phyloP scores from a whole-genome alignment of 805 yeast species.

The Metschnikowia santaceciliae region DNA sequence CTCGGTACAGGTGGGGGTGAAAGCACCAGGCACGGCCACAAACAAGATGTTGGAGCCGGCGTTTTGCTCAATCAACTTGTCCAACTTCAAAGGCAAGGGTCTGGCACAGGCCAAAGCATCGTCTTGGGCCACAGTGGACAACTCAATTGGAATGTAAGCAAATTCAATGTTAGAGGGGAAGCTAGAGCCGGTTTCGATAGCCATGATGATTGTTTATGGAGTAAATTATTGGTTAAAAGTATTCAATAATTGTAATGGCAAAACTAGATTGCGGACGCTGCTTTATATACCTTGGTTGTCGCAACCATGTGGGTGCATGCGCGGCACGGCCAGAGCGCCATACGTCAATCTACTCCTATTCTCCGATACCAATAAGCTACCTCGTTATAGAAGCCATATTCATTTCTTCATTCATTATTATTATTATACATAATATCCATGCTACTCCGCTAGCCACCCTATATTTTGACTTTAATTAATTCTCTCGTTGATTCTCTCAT shows the following conservation, averaged over 20 bases:
- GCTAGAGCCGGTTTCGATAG: slow-evolving; percentile 24
- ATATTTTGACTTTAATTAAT: too few species aligned
- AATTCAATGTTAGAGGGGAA: slow-evolving; percentile 36
- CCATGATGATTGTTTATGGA: slow-evolving; percentile 9
- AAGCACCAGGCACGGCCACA: slow-evolving; percentile 43
- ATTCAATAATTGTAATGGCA: too few species aligned
- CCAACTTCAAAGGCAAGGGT: slow-evolving; percentile 33
- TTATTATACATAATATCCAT: too few species aligned
- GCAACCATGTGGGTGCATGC: too few species aligned
- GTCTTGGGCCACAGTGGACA: slow-evolving; percentile 20
- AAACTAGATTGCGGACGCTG: neutral
- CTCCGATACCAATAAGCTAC: too few species aligned
- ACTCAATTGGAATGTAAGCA: slow-evolving; percentile 36
- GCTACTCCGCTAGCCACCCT: too few species aligned
- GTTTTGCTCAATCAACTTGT: slow-evolving; percentile 26
- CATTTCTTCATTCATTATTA: too few species aligned
- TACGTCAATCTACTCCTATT: too few species aligned
- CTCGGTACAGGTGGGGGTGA: slow-evolving; percentile 45
- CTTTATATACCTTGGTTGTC: neutral
- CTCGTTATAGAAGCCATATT: too few species aligned
- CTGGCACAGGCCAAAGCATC: slow-evolving; percentile 31
- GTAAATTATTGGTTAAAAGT: too few species aligned
- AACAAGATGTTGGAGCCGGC: slow-evolving; percentile 26
- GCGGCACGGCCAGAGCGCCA: too few species aligned
- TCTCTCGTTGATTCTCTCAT: too few species aligned